phyloP scores from a whole-genome alignment of 1,139 yeast species.

The Saccharomyces hybrid region DNA sequence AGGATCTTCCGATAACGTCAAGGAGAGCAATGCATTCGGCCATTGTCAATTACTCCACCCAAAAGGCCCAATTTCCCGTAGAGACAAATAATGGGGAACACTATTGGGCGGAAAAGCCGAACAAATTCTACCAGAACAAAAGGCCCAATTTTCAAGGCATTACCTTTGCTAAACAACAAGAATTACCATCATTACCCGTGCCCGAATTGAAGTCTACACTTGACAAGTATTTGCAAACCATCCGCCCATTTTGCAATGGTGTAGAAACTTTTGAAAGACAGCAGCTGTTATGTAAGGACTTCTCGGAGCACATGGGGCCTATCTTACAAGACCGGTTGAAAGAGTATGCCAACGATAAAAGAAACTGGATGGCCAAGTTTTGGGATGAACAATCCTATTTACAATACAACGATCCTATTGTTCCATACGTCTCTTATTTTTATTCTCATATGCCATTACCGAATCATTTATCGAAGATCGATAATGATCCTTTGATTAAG shows the following conservation, averaged over 20 bases:
- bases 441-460: conserved; percentile 70
- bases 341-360: conserved; percentile 50
- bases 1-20: background rate
- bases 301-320: conserved; percentile 59
- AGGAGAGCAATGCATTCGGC: background rate
- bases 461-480: conserved; percentile 41
- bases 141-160: conserved; percentile 46
- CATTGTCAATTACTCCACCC: background rate
- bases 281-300: conserved; percentile 55
- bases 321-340: conserved; percentile 59
- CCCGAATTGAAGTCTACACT: conserved; percentile 74
- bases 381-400: conserved; percentile 95
- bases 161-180: conserved; percentile 63
- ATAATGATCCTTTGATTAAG: conserved; percentile 65
- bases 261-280: conserved; percentile 48
- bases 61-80: conserved; percentile 12
- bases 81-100: conserved; percentile 25
- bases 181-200: conserved; percentile 80
- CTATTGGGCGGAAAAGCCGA: conserved; percentile 22
- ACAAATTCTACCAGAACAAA: conserved; percentile 17
- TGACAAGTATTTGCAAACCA: conserved; percentile 58
- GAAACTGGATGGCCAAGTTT: conserved; percentile 87
- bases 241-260: conserved; percentile 58
- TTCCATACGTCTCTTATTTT: conserved; percentile 89
- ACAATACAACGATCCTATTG: conserved; percentile 86